Base-by-base conservation (phyloP, 2,329 filamentous ascomycete genomes). In the Cordyceps farinosa region DNA sequence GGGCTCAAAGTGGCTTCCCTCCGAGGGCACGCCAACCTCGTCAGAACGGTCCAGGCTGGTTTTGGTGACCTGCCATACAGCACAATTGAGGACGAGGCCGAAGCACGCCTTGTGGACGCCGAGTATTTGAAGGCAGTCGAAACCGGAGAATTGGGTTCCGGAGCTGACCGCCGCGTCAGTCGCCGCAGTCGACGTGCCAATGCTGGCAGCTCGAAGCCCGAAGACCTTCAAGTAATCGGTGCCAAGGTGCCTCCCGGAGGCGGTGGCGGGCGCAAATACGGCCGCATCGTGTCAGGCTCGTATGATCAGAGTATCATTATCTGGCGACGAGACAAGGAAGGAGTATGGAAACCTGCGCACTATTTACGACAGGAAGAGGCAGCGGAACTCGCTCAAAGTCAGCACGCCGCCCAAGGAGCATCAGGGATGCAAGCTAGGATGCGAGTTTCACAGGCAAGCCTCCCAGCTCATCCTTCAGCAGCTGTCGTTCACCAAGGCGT, bases 221-320 rank as follows among this genome's bases (percentile, higher is more conserved):
- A 89, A 58, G 87, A 95, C 66, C 88, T 96, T 51, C 87, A 87
- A 62, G 90, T 91, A 0, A 87, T 91, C 56, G 93, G 93, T 0
- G 91, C 93, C 17, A 95, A 91, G 72, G 82, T 98, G 2, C 94
- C 94, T 1, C 93, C 94, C 0, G 94, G 94, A 13, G 93, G 94
- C 30, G 94, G 94, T 45, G 94, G 94, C 29, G 92, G 94, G 32
- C 91, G 91, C 70, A 88, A 84, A 68, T 97, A 94, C 80, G 92
- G 90, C 10, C 88, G 93, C n/a, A 99, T 99, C 64, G 92, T 99
- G 3, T 97, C 93, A 7, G 95, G 95, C 2, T 97, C 92, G 0
- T 99, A 99, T 69, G 95, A 99, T 69, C 92, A 97, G 77, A 93
- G 88, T 11, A 92, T 99, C 69, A 93, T 97, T 67, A 91, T 99